These are phyloP conservation scores for Alternaria triticina DNA, from an alignment of 2,329 filamentous ascomycete species.

Conservation along the genomic window DNA sequence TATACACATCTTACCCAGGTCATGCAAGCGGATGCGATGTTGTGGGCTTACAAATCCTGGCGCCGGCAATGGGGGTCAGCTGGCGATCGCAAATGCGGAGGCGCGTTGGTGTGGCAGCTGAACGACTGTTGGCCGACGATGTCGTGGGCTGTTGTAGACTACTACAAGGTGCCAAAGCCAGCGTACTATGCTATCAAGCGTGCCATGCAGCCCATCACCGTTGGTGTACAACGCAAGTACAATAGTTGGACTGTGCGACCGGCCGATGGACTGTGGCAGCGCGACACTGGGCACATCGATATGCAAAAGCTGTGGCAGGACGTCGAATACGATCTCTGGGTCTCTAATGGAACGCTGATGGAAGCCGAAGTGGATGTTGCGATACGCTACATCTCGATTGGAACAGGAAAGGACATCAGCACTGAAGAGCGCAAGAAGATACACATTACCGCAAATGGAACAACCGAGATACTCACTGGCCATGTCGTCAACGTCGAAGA, in stretches of 20 bases:
- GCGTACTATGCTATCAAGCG: slow-evolving; percentile 75
- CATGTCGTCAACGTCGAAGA: slow-evolving; percentile 4
- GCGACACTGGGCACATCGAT: slow-evolving; percentile 38
- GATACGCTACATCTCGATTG: slow-evolving; percentile 61
- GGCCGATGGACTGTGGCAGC: slow-evolving; percentile 45
- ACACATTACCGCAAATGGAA: slow-evolving; percentile 59
- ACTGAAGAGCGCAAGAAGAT: slow-evolving; percentile 54
- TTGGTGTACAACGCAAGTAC: slow-evolving; percentile 63
- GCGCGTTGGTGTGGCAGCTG: slow-evolving; percentile 81
- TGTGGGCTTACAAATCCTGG: slow-evolving; percentile 69
- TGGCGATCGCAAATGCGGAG: slow-evolving; percentile 68
- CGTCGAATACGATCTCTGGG: slow-evolving; percentile 60
- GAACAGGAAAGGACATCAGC: slow-evolving; percentile 58
- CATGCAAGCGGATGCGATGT: slow-evolving; percentile 65
- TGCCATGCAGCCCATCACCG: slow-evolving; percentile 57
- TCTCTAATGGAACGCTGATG: slow-evolving; percentile 56
- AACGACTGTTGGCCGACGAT: slow-evolving; percentile 89
- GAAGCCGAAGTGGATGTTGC: slow-evolving; percentile 55
- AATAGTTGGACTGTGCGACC: slow-evolving; percentile 53
- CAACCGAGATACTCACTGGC: slow-evolving; percentile 58
- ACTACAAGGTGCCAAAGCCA: slow-evolving; percentile 76
- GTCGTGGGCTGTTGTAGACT: slow-evolving; percentile 79
- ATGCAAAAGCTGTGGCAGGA: slow-evolving; percentile 25
- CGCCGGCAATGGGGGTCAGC: slow-evolving; percentile 76
- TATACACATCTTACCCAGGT: slow-evolving; percentile 63